Conservation (phyloP, 805 yeast species). For the Scheffersomyces coipomensis region DNA sequence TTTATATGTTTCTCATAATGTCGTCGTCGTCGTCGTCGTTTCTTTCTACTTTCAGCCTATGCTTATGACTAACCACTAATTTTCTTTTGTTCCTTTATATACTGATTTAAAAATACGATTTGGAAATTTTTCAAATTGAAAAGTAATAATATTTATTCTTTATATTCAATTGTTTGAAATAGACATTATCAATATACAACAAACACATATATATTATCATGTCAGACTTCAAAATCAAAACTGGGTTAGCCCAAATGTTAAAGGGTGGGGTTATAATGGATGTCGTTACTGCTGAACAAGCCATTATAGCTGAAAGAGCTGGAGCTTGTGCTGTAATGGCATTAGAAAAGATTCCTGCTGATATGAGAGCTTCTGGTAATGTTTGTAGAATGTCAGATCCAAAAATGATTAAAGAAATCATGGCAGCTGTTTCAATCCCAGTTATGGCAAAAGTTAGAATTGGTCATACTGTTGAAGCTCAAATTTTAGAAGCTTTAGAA, state of each 20-base stretch:
- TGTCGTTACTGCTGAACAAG: slow-evolving; percentile 79
- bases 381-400: slow-evolving; percentile 90
- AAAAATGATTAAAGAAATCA: slow-evolving; percentile 69
- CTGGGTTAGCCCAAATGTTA: slow-evolving; percentile 84
- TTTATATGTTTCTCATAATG: too few species aligned
- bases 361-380: slow-evolving; percentile 77
- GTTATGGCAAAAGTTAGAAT: slow-evolving; percentile 87
- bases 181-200: too few species aligned
- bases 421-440: slow-evolving; percentile 67
- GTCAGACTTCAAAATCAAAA: slow-evolving; percentile 54
- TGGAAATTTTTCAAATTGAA: too few species aligned
- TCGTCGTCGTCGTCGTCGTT: not conserved
- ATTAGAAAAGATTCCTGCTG: slow-evolving; percentile 80
- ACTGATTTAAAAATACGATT: too few species aligned
- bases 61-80: too few species aligned
- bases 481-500: slow-evolving; percentile 66
- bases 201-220: too few species aligned
- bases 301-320: slow-evolving; percentile 73
- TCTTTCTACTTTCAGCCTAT: not conserved
- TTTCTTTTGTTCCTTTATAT: too few species aligned
- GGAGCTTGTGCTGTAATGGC: slow-evolving; percentile 94
- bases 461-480: slow-evolving; percentile 83
- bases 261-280: slow-evolving; percentile 77
- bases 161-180: not conserved
- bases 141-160: too few species aligned